Base-by-base conservation (phyloP, 2,329 filamentous ascomycete species). In the Aphanocladium album region DNA sequence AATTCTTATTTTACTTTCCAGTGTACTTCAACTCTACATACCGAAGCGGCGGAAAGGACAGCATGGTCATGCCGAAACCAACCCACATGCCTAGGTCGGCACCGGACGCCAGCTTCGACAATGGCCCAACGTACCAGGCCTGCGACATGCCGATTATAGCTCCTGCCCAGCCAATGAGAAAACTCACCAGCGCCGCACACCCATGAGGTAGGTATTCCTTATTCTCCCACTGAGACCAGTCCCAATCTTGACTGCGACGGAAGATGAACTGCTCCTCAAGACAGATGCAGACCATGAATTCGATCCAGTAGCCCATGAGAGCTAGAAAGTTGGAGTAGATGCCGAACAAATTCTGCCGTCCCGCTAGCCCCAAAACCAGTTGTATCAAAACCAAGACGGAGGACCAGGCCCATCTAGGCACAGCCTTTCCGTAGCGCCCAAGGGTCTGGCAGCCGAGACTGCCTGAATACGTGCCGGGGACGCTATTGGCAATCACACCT, bases 51-150 rank as follows among this genome's bases (percentile, higher is more conserved):
- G 68, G 66, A 41, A 72, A 73, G 0, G 64, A 53, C 1, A 73
- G 71, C 66, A 90, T 87, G 1, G 76, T 79, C 69, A 90, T 89
- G 0, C 79, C 87, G 52, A 89, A 70, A 70, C 89, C 87, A 64
- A 90, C 85, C 4, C 77, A 78, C 37, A 80, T 71, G 21, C 83
- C 84, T 54, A 73, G 76, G 27, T 73, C 77, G 68, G 60, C 77
- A 72, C 45, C 84, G 80, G 58, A 63, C 2, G 86, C 85, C 33
- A 83, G 74, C 67, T 74, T 69, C 0, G 83, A 83, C 63, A 86
- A 79, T 0, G 83, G 83, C 0, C 84, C 84, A 4, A 79, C 77
- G 58, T 80, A 86, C 83, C 83, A 86, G 1, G 76, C 79, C 67
- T 85, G 81, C 2, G 75, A 78, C 80, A 86, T 86, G 7, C 81